Conservation (phyloP, 2,329 filamentous ascomycete genomes). For the Leptoxyphium fumago region DNA sequence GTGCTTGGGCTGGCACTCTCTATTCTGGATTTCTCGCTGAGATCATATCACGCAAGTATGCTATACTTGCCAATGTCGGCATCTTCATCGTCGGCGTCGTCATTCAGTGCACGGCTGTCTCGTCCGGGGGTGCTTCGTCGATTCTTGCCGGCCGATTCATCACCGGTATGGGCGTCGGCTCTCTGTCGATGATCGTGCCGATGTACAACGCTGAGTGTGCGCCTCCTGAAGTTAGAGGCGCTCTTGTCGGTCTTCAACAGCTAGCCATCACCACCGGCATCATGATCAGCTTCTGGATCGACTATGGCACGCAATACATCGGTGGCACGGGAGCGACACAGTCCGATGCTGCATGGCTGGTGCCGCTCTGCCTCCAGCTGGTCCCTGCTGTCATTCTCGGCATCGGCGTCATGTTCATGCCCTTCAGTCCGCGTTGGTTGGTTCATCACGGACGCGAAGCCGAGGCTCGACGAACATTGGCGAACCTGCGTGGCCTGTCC, state of each 20-base stretch:
- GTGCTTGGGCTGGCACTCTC: slow-evolving; percentile 61
- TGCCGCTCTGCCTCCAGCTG: slow-evolving; percentile 59
- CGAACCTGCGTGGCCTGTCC: slow-evolving; percentile 47
- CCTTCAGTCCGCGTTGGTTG: slow-evolving; percentile 64
- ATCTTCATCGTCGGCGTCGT: slow-evolving; percentile 59
- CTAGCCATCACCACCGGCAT: slow-evolving; percentile 45
- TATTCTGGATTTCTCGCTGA: slow-evolving; percentile 60
- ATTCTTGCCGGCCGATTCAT: slow-evolving; percentile 61
- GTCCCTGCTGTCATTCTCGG: slow-evolving; percentile 51
- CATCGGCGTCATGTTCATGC: slow-evolving; percentile 57
- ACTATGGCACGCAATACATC: slow-evolving; percentile 29
- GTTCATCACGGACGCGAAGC: slow-evolving; percentile 53
- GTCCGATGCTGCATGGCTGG: slow-evolving; percentile 55
- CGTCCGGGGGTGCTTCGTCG: slow-evolving; percentile 34
- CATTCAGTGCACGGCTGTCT: slow-evolving; percentile 49
- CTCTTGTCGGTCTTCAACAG: slow-evolving; percentile 50
- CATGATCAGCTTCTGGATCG: slow-evolving; percentile 36
- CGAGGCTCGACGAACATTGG: slow-evolving; percentile 50
- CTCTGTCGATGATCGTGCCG: slow-evolving; percentile 44
- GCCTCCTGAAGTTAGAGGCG: slow-evolving; percentile 51
- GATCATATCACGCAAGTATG: slow-evolving; percentile 51
- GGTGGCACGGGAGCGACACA: slow-evolving; percentile 43
- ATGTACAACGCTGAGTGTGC: slow-evolving; percentile 34
- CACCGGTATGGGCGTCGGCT: slow-evolving; percentile 48
- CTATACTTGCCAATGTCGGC: slow-evolving; percentile 48